Base-by-base conservation (phyloP, 768 basidiomycete genomes). In the Goffeauzyma gilvescens region DNA sequence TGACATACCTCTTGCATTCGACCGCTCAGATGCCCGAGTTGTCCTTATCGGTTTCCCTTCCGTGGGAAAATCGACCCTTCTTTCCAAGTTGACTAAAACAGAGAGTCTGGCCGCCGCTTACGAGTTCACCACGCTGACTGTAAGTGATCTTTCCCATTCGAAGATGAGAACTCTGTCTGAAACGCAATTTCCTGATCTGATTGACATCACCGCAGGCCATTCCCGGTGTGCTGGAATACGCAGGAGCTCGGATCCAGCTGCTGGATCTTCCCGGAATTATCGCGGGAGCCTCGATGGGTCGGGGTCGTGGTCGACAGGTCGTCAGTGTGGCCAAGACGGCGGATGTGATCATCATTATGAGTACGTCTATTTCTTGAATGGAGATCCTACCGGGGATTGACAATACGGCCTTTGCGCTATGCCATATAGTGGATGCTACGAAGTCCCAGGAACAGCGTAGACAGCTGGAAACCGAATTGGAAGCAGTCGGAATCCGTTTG, bases 191-290 rank as follows among this genome's bases (percentile, higher is more conserved):
- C 9, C 22, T 45, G 24, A 38, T 22, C 12, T 24, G 17, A 44
- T 2, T 26, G 15, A 34, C 23, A 2, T 31, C 24, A 3, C 12
- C n/a, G 14, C 43, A 65, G 61, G 90, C 93, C 8, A 96, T 98
- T 48, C 90, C 93, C 26, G 93, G 93, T 37, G 93, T 96, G 3
- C 75, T 96, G 14, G 89, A 96, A 56, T 82, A 96, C 61, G 78
- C 90, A 62, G 93, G 93, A 22, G 78, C 79, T 2, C 73, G 84
- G 32, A 87, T 96, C 44, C 93, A 98, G 60, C 72, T 95, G 32
- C 73, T 95, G 13, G 89, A 95, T 73, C 68, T 95, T 24, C 89
- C 89, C 2, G 89, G 89, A 64, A 95, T 95, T 52, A 85, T 95
- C 6, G 64, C 66, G 43, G 66, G 64, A 36, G 66, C 66, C 7